A percentile compares a stretch with the other conserved stretches of the same genome.
Evolutionary conservation across 768 basidiomycete species (phyloP).

Genomic region (Lactifluus subvellereus): DNA sequence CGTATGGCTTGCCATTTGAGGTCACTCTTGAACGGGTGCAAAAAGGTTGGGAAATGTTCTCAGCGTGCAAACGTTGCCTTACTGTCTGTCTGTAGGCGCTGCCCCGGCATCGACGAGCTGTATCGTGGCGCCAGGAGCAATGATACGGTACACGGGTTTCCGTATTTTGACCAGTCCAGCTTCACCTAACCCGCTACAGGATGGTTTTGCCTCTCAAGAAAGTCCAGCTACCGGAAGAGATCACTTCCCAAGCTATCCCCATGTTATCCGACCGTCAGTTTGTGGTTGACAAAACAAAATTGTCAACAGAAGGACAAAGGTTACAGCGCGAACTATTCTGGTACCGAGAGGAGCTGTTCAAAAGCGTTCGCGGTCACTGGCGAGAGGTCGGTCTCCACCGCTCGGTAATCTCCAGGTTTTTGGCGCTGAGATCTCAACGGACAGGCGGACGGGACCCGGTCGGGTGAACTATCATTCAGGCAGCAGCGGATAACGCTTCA

Average conservation of each 20-base stretch:
- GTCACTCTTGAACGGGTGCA: conserved; percentile 67
- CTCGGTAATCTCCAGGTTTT: not conserved
- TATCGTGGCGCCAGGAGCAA: conserved; percentile 83
- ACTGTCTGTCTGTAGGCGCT: conserved; percentile 32
- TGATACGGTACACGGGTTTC: conserved; percentile 52
- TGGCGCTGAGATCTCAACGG: too few relatives aligned
- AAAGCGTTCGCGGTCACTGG: conserved; percentile 67
- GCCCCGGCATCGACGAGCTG: conserved; percentile 41
- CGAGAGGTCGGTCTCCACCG: conserved; percentile 56
- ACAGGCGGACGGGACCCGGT: conserved; percentile 73
- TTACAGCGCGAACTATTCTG: conserved; percentile 83
- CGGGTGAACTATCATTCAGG: conserved; percentile 72
- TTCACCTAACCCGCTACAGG: conserved; percentile 32
- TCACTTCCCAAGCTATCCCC: conserved; percentile 67
- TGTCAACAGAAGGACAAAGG: conserved; percentile 53
- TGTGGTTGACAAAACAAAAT: conserved; percentile 68
- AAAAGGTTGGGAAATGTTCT: conserved; percentile 40
- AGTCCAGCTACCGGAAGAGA: conserved; percentile 52
- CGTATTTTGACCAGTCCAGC: not conserved
- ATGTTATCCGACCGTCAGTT: conserved; percentile 86
- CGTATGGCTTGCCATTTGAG: conserved; percentile 88
- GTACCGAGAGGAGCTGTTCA: conserved; percentile 88
- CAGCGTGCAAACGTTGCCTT: not conserved
- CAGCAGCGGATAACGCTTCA: conserved; percentile 68
- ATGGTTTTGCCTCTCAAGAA: conserved; percentile 70